These are phyloP conservation scores for Fibroporia radiculosa DNA, from an alignment of 768 basidiomycete species.

Conservation along the genomic window DNA sequence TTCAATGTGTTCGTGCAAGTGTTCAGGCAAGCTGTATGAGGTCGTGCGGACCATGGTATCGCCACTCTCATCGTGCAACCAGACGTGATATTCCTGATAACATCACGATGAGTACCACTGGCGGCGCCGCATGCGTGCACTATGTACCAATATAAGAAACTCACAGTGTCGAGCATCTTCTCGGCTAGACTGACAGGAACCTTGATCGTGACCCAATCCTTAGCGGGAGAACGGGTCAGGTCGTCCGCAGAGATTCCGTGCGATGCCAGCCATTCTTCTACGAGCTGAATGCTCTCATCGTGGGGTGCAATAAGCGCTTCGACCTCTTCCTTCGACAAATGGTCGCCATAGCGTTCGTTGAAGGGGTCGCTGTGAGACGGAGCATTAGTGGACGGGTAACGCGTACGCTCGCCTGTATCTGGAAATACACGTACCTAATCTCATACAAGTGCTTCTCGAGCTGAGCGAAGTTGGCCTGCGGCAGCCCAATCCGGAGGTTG, in stretches of 20 bases:
- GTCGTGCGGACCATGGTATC: slow-evolving; percentile 59
- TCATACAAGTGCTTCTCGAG: slow-evolving; percentile 47
- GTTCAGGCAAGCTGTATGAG: slow-evolving; percentile 55
- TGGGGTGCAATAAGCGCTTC: slow-evolving; percentile 55
- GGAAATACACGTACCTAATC: slow-evolving; percentile 27
- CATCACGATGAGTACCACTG: too few species aligned
- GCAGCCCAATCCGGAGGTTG: slow-evolving; percentile 48
- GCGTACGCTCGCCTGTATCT: background rate
- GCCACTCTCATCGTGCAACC: slow-evolving; percentile 45
- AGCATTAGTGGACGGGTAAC: background rate
- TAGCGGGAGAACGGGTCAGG: slow-evolving; percentile 49
- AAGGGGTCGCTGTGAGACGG: slow-evolving; percentile 18
- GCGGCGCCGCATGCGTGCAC: background rate
- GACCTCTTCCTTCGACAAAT: slow-evolving; percentile 57
- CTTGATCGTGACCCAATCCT: slow-evolving; percentile 60
- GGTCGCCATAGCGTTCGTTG: slow-evolving; percentile 26
- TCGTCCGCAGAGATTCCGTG: slow-evolving; percentile 45
- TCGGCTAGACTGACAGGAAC: slow-evolving; percentile 56
- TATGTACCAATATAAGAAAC: slow-evolving; percentile 11
- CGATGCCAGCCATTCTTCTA: slow-evolving; percentile 54
- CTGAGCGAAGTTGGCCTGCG: slow-evolving; percentile 42
- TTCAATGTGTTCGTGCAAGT: slow-evolving; percentile 54
- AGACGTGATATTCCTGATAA: slow-evolving; percentile 62
- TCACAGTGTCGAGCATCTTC: slow-evolving; percentile 63
- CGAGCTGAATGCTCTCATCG: slow-evolving; percentile 40